Conservation (phyloP, 768 basidiomycete species). For the Naganishia onofrii region DNA sequence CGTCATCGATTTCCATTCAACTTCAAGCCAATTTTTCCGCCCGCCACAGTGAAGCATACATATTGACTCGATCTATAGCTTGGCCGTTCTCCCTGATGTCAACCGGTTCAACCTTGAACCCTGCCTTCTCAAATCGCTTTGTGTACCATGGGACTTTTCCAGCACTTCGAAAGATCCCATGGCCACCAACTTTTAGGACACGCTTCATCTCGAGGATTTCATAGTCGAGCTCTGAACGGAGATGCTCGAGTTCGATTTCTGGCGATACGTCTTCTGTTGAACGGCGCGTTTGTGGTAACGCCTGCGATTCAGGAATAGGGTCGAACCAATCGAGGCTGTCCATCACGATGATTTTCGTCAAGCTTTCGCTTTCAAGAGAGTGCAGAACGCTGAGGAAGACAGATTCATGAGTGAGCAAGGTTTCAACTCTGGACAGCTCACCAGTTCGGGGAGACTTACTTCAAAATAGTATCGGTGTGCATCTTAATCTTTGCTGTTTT, state of each 20-base stretch:
- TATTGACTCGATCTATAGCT: constrained; percentile 69
- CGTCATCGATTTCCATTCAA: background rate
- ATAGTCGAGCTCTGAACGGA: constrained; percentile 57
- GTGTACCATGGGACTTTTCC: constrained; percentile 68
- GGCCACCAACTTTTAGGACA: constrained; percentile 62
- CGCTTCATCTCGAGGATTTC: constrained; percentile 62
- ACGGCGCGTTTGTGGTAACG: constrained; percentile 32
- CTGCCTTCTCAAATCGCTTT: constrained; percentile 58
- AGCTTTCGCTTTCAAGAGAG: constrained; percentile 56
- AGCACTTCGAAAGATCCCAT: constrained; percentile 67
- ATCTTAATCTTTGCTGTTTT: constrained; percentile 60
- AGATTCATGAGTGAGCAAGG: background rate
- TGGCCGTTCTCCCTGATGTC: constrained; percentile 58
- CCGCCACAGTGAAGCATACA: constrained; percentile 55
- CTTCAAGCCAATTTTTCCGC: constrained; percentile 16
- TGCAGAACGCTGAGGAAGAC: constrained; percentile 54
- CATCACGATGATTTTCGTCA: constrained; percentile 69
- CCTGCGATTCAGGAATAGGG: constrained; percentile 46
- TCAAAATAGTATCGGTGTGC: constrained; percentile 66
- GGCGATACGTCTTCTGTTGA: constrained; percentile 58
- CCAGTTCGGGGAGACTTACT: constrained; percentile 57
- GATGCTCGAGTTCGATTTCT: constrained; percentile 46
- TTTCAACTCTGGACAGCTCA: background rate
- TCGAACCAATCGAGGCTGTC: constrained; percentile 60
- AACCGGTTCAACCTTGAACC: constrained; percentile 60